Evolutionary conservation across 2,329 filamentous ascomycete genomes (phyloP), one percentile per base, ranked within the genome.

Genomic region (Diaporthe australafricana): DNA sequence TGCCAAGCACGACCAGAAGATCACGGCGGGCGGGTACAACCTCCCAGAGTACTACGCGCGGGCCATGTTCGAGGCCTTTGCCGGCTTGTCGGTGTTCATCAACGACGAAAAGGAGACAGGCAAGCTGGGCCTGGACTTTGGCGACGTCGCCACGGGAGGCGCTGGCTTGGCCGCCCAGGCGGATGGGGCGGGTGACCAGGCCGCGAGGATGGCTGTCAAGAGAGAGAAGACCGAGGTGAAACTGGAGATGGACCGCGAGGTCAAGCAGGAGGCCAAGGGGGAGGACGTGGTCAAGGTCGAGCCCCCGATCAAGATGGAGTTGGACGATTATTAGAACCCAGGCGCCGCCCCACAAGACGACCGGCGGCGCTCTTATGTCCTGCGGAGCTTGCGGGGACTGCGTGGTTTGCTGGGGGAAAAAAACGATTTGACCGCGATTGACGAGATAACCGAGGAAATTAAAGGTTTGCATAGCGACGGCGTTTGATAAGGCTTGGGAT

Each of bases 1-100:
- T 30, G 88, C 91, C 40, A 89, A 91, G 70, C 88, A 89, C 50
- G 92, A 95, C 78, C 83, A 87, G 2, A 86, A 88, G 55, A 90
- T 93, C 78, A 84, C 88, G 66, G 94, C 93, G 20, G 95, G 95
- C 40, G 97, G 96, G 0, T 98, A 97, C 82, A 91, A 92, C 77
- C 85, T 96, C 53, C 86, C 89, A 42, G 95, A 98, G 79, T 98
- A 96, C 79, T 94, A 94, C 77, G 87, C 91, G 9, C 87, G 95
- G 30, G 92, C 94, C 30, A 84, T 99, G 79, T 93, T 94, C 73
- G 95, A 98, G 79, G 95, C 96, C 0, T 98, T 98, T 82, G 91
- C 94, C 0, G 96, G 97, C 0, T 81, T 99, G 73, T 94, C 93
- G 0, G 93, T 97, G 52, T 97, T 97, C 77, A 86, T 99, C 52